Evolutionary conservation across 208 protist species (phyloP), one percentile per base, ranked within the genome.

Genomic region (Tritrichomonas foetus): DNA sequence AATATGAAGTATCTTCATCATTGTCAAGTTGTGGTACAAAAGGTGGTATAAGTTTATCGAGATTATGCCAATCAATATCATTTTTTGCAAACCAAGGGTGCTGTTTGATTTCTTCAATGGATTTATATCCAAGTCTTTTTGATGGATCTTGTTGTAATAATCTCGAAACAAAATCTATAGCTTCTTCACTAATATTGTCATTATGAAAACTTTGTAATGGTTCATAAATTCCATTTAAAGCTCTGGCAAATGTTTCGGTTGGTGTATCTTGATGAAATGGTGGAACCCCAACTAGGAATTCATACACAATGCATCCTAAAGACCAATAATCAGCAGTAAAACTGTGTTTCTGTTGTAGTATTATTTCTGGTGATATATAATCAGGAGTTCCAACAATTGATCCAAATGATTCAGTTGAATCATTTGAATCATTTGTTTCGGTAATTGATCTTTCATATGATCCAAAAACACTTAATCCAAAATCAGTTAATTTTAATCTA

Each of bases 261-360:
- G 94, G 53, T 74, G 97, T 96, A 55, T 97, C 94, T 39, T 50
- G 93, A 69, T 96, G 97, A 61, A 97, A 97, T 75, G 96, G 96
- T 47, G 96, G 96, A 84, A 94, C 27, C 0, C 96, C 96, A 39
- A 95, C 96, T 16, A 97, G 66, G 95, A 97, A 97, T 93, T 97
- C 97, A 94, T 95, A 97, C 33, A 97, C 66, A 13, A 97, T 92
- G 16, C 96, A 96, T 39, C 97, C 97, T 13, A 97, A 94, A 39
- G 94, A 94, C 97, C 97, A 97, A 96, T 96, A 97, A 94, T 97
- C 97, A 13, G 97, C 97, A 41, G 95, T 96, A 61, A 95, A 96
- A 36, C 96, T 95, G 72, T 97, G 96, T 64, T 95, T 96, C 27
- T 93, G 44, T 0, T 49, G 61, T n/a, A 94, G 25, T n/a, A 82